A percentile compares a stretch with the other conserved stretches of the same genome.
Conservation (phyloP, 108 stramenopile genomes). For the Aureococcus anophagefferens region DNA sequence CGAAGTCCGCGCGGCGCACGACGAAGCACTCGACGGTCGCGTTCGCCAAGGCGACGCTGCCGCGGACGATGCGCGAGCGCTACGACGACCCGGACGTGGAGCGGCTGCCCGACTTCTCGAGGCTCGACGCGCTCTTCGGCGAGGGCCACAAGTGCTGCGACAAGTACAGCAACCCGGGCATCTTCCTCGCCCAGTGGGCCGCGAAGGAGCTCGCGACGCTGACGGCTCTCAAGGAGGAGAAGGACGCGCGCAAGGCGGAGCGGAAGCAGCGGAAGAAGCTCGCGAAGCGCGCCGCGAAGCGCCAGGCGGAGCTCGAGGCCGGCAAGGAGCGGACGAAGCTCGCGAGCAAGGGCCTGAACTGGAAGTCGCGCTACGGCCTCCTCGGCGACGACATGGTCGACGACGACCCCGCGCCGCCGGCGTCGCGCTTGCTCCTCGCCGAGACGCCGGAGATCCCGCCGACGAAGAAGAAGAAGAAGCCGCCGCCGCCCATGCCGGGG, state of each 20-base stretch:
- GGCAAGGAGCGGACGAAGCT: too few relatives aligned
- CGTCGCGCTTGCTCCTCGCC: too few relatives aligned
- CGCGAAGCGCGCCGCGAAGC: too few relatives aligned
- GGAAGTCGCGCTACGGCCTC: conserved; percentile 64
- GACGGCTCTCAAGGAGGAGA: not conserved
- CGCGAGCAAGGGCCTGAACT: conserved; percentile 68
- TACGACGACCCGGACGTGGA: not conserved
- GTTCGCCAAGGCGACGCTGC: not conserved
- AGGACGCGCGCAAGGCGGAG: not conserved
- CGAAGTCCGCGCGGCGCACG: not conserved
- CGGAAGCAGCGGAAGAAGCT: not conserved
- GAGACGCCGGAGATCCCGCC: too few relatives aligned
- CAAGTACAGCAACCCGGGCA: not conserved
- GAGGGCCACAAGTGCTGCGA: not conserved
- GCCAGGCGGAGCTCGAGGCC: too few relatives aligned
- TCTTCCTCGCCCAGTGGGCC: not conserved
- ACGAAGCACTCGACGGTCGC: not conserved
- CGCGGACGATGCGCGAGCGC: not conserved
- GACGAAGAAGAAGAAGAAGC: too few relatives aligned
- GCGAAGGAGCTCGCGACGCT: not conserved
- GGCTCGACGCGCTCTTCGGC: not conserved
- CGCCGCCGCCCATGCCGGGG: too few relatives aligned
- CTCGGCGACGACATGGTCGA: conserved; percentile 68
- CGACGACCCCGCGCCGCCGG: conserved; percentile 47
- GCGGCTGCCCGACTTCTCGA: not conserved